phyloP scores from a whole-genome alignment of 2,329 filamentous ascomycete genomes.

The Mariannaea elegans region DNA sequence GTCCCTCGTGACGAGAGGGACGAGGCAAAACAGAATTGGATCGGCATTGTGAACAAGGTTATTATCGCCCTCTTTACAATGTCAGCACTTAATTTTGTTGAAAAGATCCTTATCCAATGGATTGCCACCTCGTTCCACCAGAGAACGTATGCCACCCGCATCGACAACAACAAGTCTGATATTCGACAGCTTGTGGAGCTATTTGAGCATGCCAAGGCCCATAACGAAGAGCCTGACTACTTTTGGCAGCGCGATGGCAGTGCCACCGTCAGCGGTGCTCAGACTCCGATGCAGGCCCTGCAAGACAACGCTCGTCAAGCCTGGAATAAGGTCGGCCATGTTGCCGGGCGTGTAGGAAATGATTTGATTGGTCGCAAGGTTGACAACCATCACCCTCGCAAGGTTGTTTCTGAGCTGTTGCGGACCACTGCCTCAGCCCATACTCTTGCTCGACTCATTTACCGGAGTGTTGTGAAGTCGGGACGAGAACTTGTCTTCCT shows the following conservation, averaged over 20 bases:
- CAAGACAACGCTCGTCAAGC: constrained; percentile 79
- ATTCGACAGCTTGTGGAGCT: constrained; percentile 68
- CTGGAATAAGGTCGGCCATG: constrained; percentile 82
- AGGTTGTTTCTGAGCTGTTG: constrained; percentile 83
- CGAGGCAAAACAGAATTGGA: constrained; percentile 70
- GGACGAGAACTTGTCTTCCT: constrained; percentile 79
- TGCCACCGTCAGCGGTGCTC: constrained; percentile 63
- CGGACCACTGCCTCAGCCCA: constrained; percentile 78
- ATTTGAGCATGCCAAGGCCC: constrained; percentile 79
- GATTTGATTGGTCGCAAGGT: constrained; percentile 86
- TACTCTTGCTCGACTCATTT: constrained; percentile 85
- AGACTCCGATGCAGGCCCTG: constrained; percentile 78
- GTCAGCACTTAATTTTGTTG: constrained; percentile 80
- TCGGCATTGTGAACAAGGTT: constrained; percentile 82
- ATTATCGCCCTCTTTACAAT: constrained; percentile 86
- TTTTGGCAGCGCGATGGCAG: constrained; percentile 56
- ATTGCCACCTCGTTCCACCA: constrained; percentile 94
- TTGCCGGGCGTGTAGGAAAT: constrained; percentile 85
- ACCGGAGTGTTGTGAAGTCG: constrained; percentile 82
- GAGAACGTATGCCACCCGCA: constrained; percentile 88
- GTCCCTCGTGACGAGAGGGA: constrained; percentile 47
- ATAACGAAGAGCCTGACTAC: constrained; percentile 63
- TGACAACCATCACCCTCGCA: constrained; percentile 79
- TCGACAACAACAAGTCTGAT: constrained; percentile 92
- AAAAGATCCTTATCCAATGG: constrained; percentile 94